These are phyloP conservation scores for Vigna radiata DNA, from an alignment of 306 rosid species.

Conservation along the genomic window DNA sequence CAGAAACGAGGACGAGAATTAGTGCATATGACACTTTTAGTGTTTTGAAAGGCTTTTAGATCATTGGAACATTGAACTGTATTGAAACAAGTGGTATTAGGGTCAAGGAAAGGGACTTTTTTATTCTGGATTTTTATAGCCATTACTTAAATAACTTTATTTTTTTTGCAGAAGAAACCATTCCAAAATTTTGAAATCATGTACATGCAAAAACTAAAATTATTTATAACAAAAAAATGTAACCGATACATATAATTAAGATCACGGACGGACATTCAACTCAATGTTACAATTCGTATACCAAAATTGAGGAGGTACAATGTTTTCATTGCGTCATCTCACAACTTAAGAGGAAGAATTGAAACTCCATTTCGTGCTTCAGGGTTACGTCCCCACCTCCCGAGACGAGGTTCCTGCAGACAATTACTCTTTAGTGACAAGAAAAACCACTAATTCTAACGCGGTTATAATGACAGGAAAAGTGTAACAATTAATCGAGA, in stretches of 20 bases:
- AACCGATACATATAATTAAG: slow-evolving; percentile 31
- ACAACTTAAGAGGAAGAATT: slow-evolving; percentile 70
- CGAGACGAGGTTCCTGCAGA: slow-evolving; percentile 90
- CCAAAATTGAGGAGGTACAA: slow-evolving; percentile 66
- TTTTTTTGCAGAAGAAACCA: not conserved
- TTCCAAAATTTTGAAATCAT: not conserved
- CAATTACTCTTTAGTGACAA: slow-evolving; percentile 22
- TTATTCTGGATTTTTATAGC: not conserved
- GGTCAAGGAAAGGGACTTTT: not conserved
- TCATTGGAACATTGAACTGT: not conserved
- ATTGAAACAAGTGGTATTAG: not conserved
- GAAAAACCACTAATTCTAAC: not conserved
- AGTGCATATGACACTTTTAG: no score
- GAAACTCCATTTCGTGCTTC: slow-evolving; percentile 80
- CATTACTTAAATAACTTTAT: not conserved
- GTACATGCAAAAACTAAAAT: not conserved
- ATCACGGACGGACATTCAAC: slow-evolving; percentile 34
- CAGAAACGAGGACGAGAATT: not conserved
- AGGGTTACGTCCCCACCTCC: slow-evolving; percentile 76
- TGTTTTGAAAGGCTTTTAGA: not conserved
- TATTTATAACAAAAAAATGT: slow-evolving; percentile 15
- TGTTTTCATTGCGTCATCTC: slow-evolving; percentile 43
- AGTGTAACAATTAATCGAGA: not conserved
- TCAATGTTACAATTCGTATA: slow-evolving; percentile 46
- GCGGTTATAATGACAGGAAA: not conserved